Base-by-base conservation (phyloP, 2,329 filamentous ascomycete species). In the Arthrobotrys musiformis region DNA sequence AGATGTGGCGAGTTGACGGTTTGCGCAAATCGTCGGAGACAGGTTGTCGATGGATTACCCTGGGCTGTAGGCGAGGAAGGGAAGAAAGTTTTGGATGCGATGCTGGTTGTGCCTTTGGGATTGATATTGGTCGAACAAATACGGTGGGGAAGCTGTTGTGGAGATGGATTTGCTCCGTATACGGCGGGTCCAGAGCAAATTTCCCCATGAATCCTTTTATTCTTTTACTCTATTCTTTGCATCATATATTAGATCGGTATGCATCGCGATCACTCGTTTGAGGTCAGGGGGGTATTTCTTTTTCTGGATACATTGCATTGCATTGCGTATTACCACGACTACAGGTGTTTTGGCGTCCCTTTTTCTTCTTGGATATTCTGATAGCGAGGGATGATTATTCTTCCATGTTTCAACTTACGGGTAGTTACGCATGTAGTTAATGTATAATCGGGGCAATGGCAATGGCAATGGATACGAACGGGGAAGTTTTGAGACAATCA, bases 41-140 rank as follows among this genome's bases (percentile, higher is more conserved):
- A 63, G 13, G 42, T 22, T 26, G 44, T 75, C 6, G 22, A 68
- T 19, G 70, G 70, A 5, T 24, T 68, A 28, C 52, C 58, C 24
- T 75, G 62, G 33, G 63, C 62, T 13, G 42, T 63, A n/a, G 70
- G 66, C 26, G 46, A 72, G n/a, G 73, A 58, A 9, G 73, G 52
- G 24, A 40, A 42, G 40, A 63, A 42, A 11, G 28, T 69, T 13
- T 30, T 78, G 37, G 68, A 72, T 24, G 62, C 44, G 26, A 46
- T 78, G 54, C 54, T 78, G 56, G 44, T 78, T 11, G 62, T 78
- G 8, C 68, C 74, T 24, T 24, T 73, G 17, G 74, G 68, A 4
- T 35, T 78, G 37, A 37, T 78, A 62, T 60, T 78, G 42, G 61
- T 61, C 2, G 74, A 78, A 28, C 68, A 73, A 37, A 73, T 78